A percentile compares a stretch with the other conserved stretches of the same genome.
phyloP scores from a whole-genome alignment of 164 flowering plant species.

The Tinospora cordifolia region DNA sequence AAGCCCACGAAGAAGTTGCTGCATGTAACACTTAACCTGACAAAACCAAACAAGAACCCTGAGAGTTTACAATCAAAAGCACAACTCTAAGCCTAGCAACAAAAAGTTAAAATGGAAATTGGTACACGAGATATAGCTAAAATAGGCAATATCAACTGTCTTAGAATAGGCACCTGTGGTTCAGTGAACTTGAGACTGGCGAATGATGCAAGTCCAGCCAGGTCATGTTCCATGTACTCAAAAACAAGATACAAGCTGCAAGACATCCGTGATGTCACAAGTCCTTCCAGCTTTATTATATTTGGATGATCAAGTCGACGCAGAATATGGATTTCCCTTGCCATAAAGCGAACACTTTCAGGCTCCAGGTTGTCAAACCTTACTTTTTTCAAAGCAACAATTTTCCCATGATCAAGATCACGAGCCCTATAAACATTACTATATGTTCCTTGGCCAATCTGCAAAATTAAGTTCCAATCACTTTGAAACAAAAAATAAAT shows the following conservation, averaged over 20 bases:
- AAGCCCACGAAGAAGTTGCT: conserved; percentile 82
- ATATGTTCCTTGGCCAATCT: conserved; percentile 98
- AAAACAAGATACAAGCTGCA: conserved; percentile 88
- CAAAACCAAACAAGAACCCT: conserved; percentile 4
- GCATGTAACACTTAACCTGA: conserved; percentile 95
- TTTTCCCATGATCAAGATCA: conserved; percentile 78
- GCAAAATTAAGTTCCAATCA: conserved; percentile 20
- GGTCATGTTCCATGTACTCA: conserved; percentile 96
- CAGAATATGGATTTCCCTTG: conserved; percentile 83
- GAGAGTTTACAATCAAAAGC: background rate
- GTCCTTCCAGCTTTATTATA: conserved; percentile 80
- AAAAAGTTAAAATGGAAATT: background rate
- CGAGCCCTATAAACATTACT: conserved; percentile 89
- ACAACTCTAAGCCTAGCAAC: background rate
- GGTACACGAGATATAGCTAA: background rate
- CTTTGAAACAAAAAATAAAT: conserved; percentile 6
- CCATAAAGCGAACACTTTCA: conserved; percentile 96
- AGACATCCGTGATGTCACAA: conserved; percentile 85
- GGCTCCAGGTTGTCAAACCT: conserved; percentile 89
- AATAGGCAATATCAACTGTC: conserved; percentile 1
- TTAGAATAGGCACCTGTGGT: conserved; percentile 51
- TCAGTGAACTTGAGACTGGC: conserved; percentile 80
- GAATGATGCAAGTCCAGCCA: conserved; percentile 77
- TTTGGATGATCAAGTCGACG: conserved; percentile 94
- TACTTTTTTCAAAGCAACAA: conserved; percentile 94